These are phyloP conservation scores for Royoungia palumana DNA, from an alignment of 768 basidiomycete species.

Conservation along the genomic window DNA sequence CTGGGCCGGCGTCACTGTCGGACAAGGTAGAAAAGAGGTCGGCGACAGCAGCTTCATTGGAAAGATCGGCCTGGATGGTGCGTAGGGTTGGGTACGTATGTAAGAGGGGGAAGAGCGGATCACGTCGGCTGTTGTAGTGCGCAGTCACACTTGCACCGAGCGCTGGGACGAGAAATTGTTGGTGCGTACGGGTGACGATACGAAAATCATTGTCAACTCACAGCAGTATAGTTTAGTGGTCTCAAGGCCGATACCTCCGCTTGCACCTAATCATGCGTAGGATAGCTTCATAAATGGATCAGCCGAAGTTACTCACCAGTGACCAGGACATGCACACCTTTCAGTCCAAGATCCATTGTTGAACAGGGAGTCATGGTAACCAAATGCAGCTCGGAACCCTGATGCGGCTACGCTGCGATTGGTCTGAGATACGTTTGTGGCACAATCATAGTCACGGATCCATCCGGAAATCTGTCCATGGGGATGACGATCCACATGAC, in stretches of 20 bases:
- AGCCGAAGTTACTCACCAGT: constrained; percentile 41
- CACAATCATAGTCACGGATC: no score
- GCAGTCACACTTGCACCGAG: constrained; percentile 68
- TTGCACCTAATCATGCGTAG: constrained; percentile 46
- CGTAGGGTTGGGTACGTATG: constrained; percentile 33
- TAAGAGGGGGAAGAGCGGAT: constrained; percentile 40
- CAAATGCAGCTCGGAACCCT: no score
- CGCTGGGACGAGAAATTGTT: constrained; percentile 35
- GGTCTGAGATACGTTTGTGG: no score
- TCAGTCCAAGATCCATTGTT: constrained; percentile 53
- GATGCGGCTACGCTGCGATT: no score
- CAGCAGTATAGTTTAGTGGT: constrained; percentile 53
- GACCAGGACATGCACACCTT: constrained; percentile 60
- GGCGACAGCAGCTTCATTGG: constrained; percentile 48
- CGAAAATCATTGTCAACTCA: constrained; percentile 23
- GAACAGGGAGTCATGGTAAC: neutral
- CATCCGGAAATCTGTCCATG: no score
- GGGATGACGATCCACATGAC: no score
- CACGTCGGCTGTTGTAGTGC: constrained; percentile 55
- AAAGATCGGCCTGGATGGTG: constrained; percentile 51
- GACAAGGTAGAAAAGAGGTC: constrained; percentile 43
- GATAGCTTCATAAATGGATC: neutral
- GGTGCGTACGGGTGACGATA: neutral
- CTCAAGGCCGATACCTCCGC: constrained; percentile 68
- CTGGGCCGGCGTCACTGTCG: constrained; percentile 33